phyloP scores from a whole-genome alignment of 2,329 filamentous ascomycete species.

The Juglanconis sp. region DNA sequence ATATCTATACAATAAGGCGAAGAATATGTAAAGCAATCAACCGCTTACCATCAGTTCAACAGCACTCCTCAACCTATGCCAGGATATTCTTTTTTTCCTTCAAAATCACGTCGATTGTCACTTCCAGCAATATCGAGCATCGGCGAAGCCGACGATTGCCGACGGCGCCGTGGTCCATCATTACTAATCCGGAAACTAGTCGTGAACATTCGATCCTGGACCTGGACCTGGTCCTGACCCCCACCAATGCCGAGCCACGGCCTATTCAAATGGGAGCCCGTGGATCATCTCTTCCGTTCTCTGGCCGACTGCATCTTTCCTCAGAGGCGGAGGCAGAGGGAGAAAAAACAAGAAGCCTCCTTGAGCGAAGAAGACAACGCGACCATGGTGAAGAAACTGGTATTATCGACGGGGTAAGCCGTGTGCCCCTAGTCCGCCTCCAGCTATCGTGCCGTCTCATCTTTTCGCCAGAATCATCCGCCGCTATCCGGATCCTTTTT shows the following conservation, averaged over 20 bases:
- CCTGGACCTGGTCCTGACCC: neutral
- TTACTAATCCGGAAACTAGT: conserved; percentile 6
- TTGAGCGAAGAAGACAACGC: neutral
- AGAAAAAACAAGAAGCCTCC: conserved; percentile 2
- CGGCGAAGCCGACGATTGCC: neutral
- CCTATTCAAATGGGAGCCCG: conserved; percentile 6
- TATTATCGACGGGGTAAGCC: conserved; percentile 18
- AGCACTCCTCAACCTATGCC: no score
- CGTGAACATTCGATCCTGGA: neutral
- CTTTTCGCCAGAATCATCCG: neutral
- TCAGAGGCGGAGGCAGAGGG: conserved; percentile 4
- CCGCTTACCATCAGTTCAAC: neutral
- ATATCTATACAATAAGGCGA: neutral
- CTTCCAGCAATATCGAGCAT: neutral
- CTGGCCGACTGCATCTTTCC: conserved; percentile 13
- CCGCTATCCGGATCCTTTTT: neutral
- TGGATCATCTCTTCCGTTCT: conserved; percentile 6
- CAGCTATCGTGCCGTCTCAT: conserved; percentile 3
- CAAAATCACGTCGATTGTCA: neutral
- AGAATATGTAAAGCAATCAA: neutral
- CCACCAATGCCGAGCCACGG: conserved; percentile 11
- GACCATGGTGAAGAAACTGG: conserved; percentile 16
- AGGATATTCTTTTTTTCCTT: no score
- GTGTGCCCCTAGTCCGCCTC: neutral
- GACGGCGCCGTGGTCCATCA: neutral